A percentile compares a stretch with the other conserved stretches of the same genome.
Evolutionary conservation across 805 yeast genomes (phyloP).

Genomic region (Kuraishia ogatae): DNA sequence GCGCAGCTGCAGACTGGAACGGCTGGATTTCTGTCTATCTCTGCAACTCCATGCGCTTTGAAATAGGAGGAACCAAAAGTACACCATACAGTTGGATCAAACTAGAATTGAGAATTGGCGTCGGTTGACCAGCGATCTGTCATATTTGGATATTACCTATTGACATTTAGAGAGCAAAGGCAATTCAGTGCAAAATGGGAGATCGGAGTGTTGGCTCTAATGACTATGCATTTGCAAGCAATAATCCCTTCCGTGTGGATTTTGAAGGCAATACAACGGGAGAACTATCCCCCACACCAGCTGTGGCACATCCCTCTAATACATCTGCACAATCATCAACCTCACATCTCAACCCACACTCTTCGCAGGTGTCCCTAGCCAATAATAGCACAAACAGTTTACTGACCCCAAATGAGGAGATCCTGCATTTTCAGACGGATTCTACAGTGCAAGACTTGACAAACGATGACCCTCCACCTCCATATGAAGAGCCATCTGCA

Average conservation of each 20-base stretch:
- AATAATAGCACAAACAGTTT: not conserved
- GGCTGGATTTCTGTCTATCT: not conserved
- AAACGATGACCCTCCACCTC: slow-evolving; percentile 24
- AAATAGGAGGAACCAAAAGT: not conserved
- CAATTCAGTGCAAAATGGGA: not conserved
- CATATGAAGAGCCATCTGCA: slow-evolving; percentile 24
- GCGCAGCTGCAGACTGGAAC: not conserved
- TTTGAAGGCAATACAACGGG: not conserved
- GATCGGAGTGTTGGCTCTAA: not conserved
- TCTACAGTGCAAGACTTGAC: slow-evolving; percentile 5
- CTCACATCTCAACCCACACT: not conserved
- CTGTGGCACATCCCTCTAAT: not conserved
- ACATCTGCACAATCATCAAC: not conserved
- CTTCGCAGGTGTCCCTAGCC: not conserved
- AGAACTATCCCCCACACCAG: not conserved
- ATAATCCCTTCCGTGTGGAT: not conserved
- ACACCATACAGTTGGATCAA: not conserved
- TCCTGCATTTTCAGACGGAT: too few relatives aligned
- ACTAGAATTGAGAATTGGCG: not conserved
- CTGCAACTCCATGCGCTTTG: not conserved
- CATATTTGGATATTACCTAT: too few relatives aligned
- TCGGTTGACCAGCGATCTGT: too few relatives aligned
- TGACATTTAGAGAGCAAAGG: not conserved
- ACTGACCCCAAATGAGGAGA: too few relatives aligned
- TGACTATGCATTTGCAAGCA: not conserved